Conservation (phyloP, 73 alveolate species). For the Symbiodinium natans region DNA sequence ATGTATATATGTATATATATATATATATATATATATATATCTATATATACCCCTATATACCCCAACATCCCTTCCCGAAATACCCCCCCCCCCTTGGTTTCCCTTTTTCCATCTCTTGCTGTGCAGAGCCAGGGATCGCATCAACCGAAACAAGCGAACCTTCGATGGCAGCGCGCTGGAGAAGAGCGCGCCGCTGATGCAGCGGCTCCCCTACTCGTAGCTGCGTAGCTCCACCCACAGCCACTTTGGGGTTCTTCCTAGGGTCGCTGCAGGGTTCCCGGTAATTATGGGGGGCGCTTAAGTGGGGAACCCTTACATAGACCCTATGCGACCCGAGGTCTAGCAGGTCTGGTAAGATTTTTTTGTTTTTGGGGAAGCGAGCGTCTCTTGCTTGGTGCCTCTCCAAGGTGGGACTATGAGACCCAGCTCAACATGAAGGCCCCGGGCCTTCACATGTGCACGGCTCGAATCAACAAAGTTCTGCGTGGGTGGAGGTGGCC, state of each 20-base stretch:
- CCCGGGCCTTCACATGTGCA: background rate
- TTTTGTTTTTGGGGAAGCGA: background rate
- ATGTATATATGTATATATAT: too few species aligned
- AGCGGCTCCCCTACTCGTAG: background rate
- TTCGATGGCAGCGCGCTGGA: slow-evolving; percentile 53
- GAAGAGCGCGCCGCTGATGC: slow-evolving; percentile 92
- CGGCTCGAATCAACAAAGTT: background rate
- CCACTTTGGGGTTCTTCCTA: too few species aligned
- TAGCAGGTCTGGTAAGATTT: background rate
- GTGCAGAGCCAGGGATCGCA: slow-evolving; percentile 64
- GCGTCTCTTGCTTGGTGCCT: background rate
- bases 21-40: too few species aligned
- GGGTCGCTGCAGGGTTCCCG: too few species aligned
- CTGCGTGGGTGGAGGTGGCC: too few species aligned
- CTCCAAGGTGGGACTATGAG: slow-evolving; percentile 77
- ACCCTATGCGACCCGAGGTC: background rate
- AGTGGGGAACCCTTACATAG: too few species aligned
- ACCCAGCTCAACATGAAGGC: slow-evolving; percentile 90
- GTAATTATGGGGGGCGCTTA: too few species aligned
- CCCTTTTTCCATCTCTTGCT: background rate
- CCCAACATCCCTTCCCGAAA: background rate
- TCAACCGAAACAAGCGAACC: slow-evolving; percentile 38
- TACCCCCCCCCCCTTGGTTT: too few species aligned
- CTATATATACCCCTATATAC: too few species aligned
- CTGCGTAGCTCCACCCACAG: too few species aligned